Conservation (phyloP, 2,329 filamentous ascomycete species). For the Coniochaeta sp. region DNA sequence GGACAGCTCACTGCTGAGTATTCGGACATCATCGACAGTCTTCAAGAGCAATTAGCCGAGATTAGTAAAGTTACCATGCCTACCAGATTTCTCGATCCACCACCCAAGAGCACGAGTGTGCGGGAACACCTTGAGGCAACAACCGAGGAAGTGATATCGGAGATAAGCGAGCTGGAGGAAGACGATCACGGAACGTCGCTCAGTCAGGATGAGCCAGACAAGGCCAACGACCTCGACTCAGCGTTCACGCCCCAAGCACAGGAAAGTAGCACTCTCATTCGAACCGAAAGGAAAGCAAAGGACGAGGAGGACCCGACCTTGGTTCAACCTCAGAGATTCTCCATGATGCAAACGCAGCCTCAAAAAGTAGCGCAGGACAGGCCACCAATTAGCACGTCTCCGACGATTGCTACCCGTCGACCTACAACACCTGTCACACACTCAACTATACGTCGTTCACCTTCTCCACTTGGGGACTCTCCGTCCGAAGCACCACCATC, state of each 20-base stretch:
- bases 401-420: neutral
- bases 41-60: slow-evolving; percentile 32
- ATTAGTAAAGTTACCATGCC: slow-evolving; percentile 16
- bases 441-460: neutral
- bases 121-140: neutral
- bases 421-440: neutral
- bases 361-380: neutral
- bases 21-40: slow-evolving; percentile 28
- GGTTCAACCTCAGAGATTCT: neutral
- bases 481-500: neutral
- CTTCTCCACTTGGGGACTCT: neutral
- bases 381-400: neutral
- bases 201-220: neutral
- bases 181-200: slow-evolving; percentile 15
- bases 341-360: neutral
- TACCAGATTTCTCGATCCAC: slow-evolving; percentile 11
- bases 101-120: neutral
- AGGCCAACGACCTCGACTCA: neutral
- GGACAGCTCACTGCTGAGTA: slow-evolving; percentile 32
- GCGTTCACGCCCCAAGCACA: neutral
- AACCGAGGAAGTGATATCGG: slow-evolving; percentile 30
- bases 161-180: slow-evolving; percentile 47
- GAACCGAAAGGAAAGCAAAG: neutral
- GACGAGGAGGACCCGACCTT: neutral
- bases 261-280: neutral